Conservation (phyloP, 1,139 yeast genomes). For the Spencermartinsiella ligniputridi region DNA sequence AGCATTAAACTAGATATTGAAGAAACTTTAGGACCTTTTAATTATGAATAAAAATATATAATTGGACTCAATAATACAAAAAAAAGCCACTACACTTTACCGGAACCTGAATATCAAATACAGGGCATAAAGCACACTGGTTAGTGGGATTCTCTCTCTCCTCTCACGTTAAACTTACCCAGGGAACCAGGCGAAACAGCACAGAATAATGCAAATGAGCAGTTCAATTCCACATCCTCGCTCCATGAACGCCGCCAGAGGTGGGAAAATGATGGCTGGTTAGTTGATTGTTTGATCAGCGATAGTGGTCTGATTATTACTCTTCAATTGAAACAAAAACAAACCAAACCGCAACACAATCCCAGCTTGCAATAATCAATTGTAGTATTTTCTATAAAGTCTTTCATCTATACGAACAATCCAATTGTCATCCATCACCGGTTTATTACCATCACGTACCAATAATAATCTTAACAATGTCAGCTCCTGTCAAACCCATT, state of each 20-base stretch:
- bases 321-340: no score
- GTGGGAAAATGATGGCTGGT: constrained; percentile 61
- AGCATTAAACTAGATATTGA: no score
- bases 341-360: no score
- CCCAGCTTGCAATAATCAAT: no score
- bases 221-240: constrained; percentile 56
- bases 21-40: no score
- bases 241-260: constrained; percentile 70
- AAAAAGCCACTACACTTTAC: background rate
- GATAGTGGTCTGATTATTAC: constrained; percentile 8
- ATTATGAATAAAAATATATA: no score
- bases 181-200: constrained; percentile 60
- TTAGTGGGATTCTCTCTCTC: background rate
- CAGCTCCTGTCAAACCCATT: constrained; percentile 35
- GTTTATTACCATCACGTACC: constrained; percentile 32
- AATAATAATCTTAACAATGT: constrained; percentile 54
- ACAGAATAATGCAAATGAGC: constrained; percentile 55
- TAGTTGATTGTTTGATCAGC: no score
- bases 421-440: no score
- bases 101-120: background rate
- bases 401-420: no score
- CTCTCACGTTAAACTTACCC: constrained; percentile 17
- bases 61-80: no score
- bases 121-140: background rate
- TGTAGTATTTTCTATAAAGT: no score